These are phyloP conservation scores for Starmerella floricola DNA, from an alignment of 805 yeast genomes.

Conservation along the genomic window DNA sequence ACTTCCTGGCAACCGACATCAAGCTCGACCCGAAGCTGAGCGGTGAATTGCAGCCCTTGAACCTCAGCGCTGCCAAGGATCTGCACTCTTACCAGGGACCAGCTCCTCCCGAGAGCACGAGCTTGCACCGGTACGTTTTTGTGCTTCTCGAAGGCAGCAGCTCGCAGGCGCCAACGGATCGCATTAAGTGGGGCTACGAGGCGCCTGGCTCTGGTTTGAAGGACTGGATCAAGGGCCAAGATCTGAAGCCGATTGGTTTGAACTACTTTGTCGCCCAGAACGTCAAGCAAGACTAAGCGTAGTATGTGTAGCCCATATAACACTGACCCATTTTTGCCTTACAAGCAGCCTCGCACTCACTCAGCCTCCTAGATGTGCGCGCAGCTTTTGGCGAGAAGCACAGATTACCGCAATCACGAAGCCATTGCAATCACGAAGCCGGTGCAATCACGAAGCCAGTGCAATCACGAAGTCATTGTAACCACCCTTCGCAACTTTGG, in stretches of 20 bases:
- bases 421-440: no score
- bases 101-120: constrained; percentile 80
- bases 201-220: constrained; percentile 64
- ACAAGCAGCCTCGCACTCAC: no score
- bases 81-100: constrained; percentile 63
- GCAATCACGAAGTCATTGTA: no score
- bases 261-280: constrained; percentile 80
- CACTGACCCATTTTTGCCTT: no score
- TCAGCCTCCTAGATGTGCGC: no score
- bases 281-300: constrained; percentile 24
- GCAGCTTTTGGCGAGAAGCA: no score
- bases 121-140: constrained; percentile 77
- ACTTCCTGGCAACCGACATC: constrained; percentile 44
- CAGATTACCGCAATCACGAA: no score
- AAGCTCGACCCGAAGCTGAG: constrained; percentile 24
- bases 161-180: constrained; percentile 30
- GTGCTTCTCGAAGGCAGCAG: constrained; percentile 42
- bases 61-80: constrained; percentile 32
- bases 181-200: constrained; percentile 82
- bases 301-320: no score
- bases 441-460: no score
- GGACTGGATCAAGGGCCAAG: constrained; percentile 52
- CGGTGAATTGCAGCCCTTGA: constrained; percentile 23
- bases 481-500: no score
- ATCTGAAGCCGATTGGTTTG: constrained; percentile 51